These are phyloP conservation scores for Bocquillonia castaneifolia DNA, from an alignment of 441 rosid species.

Conservation along the genomic window DNA sequence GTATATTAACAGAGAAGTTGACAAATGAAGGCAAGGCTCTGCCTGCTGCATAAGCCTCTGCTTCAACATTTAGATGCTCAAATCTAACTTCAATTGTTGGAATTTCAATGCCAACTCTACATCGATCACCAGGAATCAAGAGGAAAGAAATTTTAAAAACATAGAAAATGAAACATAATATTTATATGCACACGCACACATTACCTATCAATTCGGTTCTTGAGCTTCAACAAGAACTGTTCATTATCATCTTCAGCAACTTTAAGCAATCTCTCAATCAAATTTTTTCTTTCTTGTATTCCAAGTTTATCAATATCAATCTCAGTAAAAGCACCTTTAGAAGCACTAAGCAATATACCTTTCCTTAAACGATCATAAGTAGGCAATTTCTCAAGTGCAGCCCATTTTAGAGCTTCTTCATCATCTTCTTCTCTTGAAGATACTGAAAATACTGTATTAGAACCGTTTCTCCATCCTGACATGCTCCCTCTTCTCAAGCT, in stretches of 20 bases:
- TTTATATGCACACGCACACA: too few species aligned
- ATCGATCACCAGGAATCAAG: neutral
- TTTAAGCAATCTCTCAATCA: constrained; percentile 50
- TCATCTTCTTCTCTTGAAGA: constrained; percentile 52
- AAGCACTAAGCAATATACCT: constrained; percentile 43
- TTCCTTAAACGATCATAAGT: constrained; percentile 56
- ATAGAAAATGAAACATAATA: too few species aligned
- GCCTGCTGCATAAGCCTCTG: constrained; percentile 53
- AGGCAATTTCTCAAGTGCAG: constrained; percentile 62
- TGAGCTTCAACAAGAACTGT: constrained; percentile 61
- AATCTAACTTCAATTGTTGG: too few species aligned
- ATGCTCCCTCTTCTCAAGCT: constrained; percentile 34
- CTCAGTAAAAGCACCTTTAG: constrained; percentile 35
- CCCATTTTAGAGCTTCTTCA: constrained; percentile 75
- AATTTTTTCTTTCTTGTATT: constrained; percentile 36
- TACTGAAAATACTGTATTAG: too few species aligned
- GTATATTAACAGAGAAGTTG: too few species aligned
- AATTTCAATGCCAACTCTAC: constrained; percentile 56
- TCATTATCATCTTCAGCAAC: constrained; percentile 67
- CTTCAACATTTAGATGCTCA: constrained; percentile 55
- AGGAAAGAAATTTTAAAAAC: neutral
- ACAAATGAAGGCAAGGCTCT: constrained; percentile 58
- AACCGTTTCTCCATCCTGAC: constrained; percentile 33
- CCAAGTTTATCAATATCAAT: constrained; percentile 50
- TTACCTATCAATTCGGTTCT: constrained; percentile 58